Conservation (phyloP, 2,329 filamentous ascomycete genomes). For the Ophiostoma sp. region DNA sequence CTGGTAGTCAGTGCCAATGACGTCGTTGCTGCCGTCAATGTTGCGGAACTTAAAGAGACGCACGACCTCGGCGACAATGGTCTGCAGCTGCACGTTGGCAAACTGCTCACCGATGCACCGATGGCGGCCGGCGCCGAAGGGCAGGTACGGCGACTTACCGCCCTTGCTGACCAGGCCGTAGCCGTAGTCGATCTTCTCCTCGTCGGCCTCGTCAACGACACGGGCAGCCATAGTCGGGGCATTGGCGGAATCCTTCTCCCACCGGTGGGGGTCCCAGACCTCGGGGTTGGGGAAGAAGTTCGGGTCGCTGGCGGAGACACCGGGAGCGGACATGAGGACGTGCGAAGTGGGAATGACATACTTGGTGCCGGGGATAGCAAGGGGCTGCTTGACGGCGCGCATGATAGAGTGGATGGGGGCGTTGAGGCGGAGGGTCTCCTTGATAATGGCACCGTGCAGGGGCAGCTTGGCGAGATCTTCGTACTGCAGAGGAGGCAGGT, state of each 20-base stretch:
- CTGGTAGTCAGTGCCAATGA: constrained; percentile 63
- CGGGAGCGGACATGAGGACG: constrained; percentile 76
- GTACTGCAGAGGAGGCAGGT: constrained; percentile 68
- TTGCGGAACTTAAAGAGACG: constrained; percentile 76
- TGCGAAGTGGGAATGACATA: constrained; percentile 77
- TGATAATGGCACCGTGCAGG: constrained; percentile 77
- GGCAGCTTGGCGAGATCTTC: constrained; percentile 74
- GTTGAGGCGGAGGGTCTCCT: constrained; percentile 86
- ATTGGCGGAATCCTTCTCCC: constrained; percentile 62
- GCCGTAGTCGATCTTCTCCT: constrained; percentile 84
- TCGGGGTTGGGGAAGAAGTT: constrained; percentile 76
- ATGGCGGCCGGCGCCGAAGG: constrained; percentile 88
- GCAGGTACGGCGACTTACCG: constrained; percentile 80
- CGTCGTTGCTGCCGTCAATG: constrained; percentile 60
- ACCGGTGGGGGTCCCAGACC: constrained; percentile 85
- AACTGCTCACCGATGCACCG: constrained; percentile 97
- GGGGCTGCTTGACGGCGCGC: constrained; percentile 83
- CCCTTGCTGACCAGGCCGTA: constrained; percentile 92
- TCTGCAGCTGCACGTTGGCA: constrained; percentile 85
- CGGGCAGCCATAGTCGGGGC: constrained; percentile 43
- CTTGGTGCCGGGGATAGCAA: constrained; percentile 75
- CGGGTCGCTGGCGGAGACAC: constrained; percentile 67
- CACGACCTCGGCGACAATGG: constrained; percentile 72
- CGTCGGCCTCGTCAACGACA: constrained; percentile 45
- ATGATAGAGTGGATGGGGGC: constrained; percentile 94